Evolutionary conservation across 1,139 yeast species (phyloP).

Genomic region (Ogataea hybrid): DNA sequence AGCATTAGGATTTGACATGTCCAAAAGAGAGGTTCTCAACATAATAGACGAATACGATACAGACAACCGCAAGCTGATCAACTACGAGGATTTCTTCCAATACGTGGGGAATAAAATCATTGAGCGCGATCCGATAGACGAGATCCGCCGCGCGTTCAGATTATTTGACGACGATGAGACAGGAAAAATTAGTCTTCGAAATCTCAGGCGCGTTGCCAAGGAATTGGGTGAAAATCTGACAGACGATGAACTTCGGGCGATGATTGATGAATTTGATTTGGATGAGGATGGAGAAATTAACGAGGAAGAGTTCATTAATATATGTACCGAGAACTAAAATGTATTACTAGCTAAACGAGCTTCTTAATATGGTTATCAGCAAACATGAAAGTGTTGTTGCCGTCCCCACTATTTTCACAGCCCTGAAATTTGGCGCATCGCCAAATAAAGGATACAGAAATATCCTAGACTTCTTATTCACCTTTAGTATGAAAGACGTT

Average conservation of each 20-base stretch:
- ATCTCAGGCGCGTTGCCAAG: constrained; percentile 84
- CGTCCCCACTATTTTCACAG: neutral
- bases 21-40: constrained; percentile 77
- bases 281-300: constrained; percentile 96
- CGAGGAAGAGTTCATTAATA: constrained; percentile 89
- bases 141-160: constrained; percentile 84
- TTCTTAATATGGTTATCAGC: neutral
- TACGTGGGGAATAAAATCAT: constrained; percentile 77
- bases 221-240: constrained; percentile 90
- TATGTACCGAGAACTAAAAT: constrained; percentile 66
- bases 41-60: constrained; percentile 81
- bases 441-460: constrained; percentile 5
- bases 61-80: constrained; percentile 68
- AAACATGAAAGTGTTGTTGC: neutral
- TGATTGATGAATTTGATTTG: constrained; percentile 97
- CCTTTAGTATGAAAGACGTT: constrained; percentile 4
- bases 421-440: constrained; percentile 5
- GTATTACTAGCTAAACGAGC: neutral
- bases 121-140: constrained; percentile 90
- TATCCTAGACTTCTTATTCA: constrained; percentile 1
- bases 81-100: constrained; percentile 77
- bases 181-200: constrained; percentile 80
- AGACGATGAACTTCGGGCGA: constrained; percentile 90
- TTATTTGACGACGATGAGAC: constrained; percentile 87
- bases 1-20: constrained; percentile 88